These are phyloP conservation scores for Cladophialophora yegresii DNA, from an alignment of 2,329 filamentous ascomycete species.

Conservation along the genomic window DNA sequence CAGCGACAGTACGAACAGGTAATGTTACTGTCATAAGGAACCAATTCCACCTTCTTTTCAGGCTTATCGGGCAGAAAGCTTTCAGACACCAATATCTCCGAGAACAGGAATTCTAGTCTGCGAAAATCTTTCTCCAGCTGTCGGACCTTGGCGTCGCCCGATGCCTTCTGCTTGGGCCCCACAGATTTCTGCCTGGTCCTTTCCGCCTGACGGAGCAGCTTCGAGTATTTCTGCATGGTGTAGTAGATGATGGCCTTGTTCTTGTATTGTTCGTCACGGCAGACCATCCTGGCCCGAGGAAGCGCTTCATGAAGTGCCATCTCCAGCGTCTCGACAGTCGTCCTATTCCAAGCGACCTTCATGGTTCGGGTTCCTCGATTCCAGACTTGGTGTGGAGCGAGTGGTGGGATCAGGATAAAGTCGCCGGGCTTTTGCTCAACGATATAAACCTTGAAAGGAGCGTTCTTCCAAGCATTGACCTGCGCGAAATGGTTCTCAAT, in stretches of 20 bases:
- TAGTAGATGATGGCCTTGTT: constrained; percentile 96
- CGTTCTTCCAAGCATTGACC: constrained; percentile 91
- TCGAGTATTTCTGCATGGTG: constrained; percentile 75
- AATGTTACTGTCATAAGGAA: constrained; percentile 85
- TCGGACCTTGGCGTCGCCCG: constrained; percentile 57
- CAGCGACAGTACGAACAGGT: constrained; percentile 94
- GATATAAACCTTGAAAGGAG: constrained; percentile 87
- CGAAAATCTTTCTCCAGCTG: constrained; percentile 83
- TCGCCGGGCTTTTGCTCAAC: constrained; percentile 90
- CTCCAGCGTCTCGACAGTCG: constrained; percentile 85
- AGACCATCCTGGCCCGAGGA: constrained; percentile 84
- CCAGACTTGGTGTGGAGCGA: constrained; percentile 97
- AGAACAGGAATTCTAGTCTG: constrained; percentile 74
- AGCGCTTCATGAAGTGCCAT: constrained; percentile 83
- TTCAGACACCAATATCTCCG: constrained; percentile 78
- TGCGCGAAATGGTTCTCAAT: constrained; percentile 97
- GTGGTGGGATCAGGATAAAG: constrained; percentile 87
- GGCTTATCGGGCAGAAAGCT: constrained; percentile 69
- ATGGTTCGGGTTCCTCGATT: constrained; percentile 93
- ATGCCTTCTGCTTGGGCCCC: constrained; percentile 43
- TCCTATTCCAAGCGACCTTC: constrained; percentile 98
- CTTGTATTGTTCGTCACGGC: constrained; percentile 97
- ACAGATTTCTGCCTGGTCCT: constrained; percentile 51
- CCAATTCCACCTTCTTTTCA: constrained; percentile 68
- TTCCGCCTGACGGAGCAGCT: constrained; percentile 60